phyloP scores from a whole-genome alignment of 495 filamentous ascomycete genomes.

The Podospora appendiculata region DNA sequence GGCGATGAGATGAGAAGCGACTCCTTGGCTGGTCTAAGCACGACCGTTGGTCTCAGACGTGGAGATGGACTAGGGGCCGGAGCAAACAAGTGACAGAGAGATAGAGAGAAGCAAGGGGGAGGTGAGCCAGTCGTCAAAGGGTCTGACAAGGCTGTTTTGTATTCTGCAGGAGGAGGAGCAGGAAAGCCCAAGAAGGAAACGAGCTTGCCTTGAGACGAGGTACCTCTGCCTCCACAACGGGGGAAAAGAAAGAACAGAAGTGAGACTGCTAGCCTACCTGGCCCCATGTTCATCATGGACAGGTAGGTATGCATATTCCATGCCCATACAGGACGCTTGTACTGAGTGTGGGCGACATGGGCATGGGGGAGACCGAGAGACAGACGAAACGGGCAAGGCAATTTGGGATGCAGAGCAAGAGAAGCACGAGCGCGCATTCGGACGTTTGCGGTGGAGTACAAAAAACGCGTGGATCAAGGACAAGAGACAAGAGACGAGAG shows the following conservation, averaged over 20 bases:
- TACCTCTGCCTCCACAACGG: not conserved
- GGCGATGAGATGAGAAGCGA: not conserved
- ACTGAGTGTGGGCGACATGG: not conserved
- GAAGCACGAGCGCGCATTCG: not conserved
- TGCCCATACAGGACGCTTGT: not conserved
- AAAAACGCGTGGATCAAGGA: not conserved
- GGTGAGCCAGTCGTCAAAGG: constrained; percentile 14
- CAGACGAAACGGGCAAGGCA: not conserved
- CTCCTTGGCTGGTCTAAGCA: not conserved
- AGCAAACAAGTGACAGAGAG: constrained; percentile 2
- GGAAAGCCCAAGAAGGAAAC: constrained; percentile 2
- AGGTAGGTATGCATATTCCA: not conserved
- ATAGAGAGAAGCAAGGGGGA: constrained; percentile 4
- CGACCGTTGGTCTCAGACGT: not conserved
- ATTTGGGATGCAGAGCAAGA: constrained; percentile 1
- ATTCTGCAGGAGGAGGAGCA: constrained; percentile 9
- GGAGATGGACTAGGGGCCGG: constrained; percentile 4
- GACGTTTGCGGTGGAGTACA: not conserved
- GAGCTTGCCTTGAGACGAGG: not conserved
- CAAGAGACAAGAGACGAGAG: not conserved
- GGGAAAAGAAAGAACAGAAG: not conserved
- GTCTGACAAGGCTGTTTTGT: constrained; percentile 12
- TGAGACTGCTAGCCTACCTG: not conserved
- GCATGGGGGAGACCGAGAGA: not conserved
- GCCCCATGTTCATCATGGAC: not conserved